phyloP scores from a whole-genome alignment of 1,284 basidiomycete species.

The Wallemia ichthyophaga region DNA sequence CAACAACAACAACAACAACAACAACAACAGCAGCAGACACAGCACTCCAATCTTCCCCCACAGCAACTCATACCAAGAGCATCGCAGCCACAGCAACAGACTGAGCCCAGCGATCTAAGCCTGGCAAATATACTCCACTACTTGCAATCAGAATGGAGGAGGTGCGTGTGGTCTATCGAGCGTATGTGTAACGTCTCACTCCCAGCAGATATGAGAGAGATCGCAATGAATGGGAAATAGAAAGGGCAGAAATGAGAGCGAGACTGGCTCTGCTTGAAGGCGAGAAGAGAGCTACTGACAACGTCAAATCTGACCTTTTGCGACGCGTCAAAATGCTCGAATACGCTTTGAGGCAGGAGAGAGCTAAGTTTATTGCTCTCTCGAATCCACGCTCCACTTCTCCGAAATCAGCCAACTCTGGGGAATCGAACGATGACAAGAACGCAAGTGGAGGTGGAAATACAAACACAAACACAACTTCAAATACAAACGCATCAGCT shows the following conservation, averaged over 20 bases:
- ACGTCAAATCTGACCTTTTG: conserved; percentile 81
- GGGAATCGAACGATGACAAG: conserved; percentile 7
- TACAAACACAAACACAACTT: conserved; percentile 3
- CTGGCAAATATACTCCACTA: conserved; percentile 87
- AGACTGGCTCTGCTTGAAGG: conserved; percentile 82
- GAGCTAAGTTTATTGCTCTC: conserved; percentile 3
- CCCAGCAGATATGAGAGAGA: conserved; percentile 37
- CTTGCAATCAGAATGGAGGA: conserved; percentile 87
- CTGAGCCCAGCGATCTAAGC: conserved; percentile 32
- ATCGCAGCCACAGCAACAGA: conserved; percentile 11
- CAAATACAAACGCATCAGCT: conserved; percentile 5
- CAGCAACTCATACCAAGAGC: conserved; percentile 31
- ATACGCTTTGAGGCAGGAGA: conserved; percentile 68
- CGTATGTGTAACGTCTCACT: conserved; percentile 2
- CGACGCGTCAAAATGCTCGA: conserved; percentile 97
- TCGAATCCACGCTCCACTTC: conserved; percentile 13
- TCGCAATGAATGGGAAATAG: conserved; percentile 98
- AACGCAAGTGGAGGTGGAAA: too few relatives aligned
- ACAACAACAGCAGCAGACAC: too few relatives aligned
- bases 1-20: conserved; percentile 2
- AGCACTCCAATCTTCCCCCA: conserved; percentile 29
- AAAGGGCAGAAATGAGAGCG: conserved; percentile 92
- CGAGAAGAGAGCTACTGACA: conserved; percentile 81
- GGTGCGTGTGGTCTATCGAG: too few relatives aligned
- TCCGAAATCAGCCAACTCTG: conserved; percentile 13